phyloP scores from a whole-genome alignment of 2,329 filamentous ascomycete species.

The Beauveria sp. region DNA sequence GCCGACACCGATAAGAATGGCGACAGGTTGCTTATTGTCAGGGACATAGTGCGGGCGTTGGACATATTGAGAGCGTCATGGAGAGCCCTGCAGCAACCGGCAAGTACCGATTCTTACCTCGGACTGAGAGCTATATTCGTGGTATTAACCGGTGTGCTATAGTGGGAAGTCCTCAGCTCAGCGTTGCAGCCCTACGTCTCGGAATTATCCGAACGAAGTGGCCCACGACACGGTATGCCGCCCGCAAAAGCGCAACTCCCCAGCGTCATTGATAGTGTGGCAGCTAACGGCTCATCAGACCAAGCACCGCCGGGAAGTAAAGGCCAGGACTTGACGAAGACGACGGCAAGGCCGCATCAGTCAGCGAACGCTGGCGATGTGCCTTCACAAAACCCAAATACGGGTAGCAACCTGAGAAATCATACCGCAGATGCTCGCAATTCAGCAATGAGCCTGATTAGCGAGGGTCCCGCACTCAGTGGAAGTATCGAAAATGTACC shows the following conservation, averaged over 20 bases:
- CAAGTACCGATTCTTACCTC: background rate
- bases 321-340: background rate
- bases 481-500: background rate
- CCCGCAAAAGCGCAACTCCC: background rate
- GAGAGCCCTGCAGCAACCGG: conserved; percentile 6
- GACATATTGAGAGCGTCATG: background rate
- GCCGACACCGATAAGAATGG: background rate
- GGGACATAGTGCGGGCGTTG: background rate
- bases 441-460: background rate
- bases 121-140: too few relatives aligned
- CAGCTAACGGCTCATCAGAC: background rate
- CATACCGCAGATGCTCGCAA: too few relatives aligned
- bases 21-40: background rate
- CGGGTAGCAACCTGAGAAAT: background rate
- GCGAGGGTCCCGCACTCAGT: background rate
- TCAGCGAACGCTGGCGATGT: background rate
- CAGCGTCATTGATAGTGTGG: background rate
- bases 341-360: background rate
- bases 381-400: background rate
- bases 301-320: too few relatives aligned
- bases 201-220: background rate
- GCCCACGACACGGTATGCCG: background rate
- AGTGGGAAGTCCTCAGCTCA: background rate
- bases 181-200: background rate
- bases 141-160: background rate